Evolutionary conservation across 345 rosid species (phyloP), one percentile per base, ranked within the genome.

Genomic region (Excoecaria cochinchinensis): DNA sequence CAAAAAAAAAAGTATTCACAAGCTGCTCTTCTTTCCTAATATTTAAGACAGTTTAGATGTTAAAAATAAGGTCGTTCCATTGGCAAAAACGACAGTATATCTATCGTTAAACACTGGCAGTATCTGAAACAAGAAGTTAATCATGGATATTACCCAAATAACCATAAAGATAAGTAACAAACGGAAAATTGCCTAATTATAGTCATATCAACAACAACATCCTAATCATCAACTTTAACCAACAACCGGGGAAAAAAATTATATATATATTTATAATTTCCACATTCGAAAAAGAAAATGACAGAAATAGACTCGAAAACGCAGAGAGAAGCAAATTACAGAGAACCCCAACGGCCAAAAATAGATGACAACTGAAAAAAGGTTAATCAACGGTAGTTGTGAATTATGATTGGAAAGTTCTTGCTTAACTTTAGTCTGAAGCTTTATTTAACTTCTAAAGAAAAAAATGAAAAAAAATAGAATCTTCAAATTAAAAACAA

Each of bases 41-140:
- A 78, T 68, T 83, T 70, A 83, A 71, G 78, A 82, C 69, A 72
- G 79, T 72, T 79, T 69, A 82, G 69, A 78, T 53, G 87, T 83
- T 74, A 84, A 81, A 82, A 78, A 48, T 78, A 79, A 81, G 74
- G 86, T 80, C 72, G 86, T 76, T 84, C 82, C 75, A 81, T 70
- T 82, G 71, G 77, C 79, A 84, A 79, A 75, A 77, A 69, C 59
- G 87, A 78, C 57, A 74, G 62, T 47, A 64, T 39, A 67, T 59
- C 69, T 73, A 72, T 72, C 73, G 82, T 58, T 63, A 69, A 44
- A 76, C 65, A 59, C 66, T 64, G 81, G 75, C 51, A 81, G 42
- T 72, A 77, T 79, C 82, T 86, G 85, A 83, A 67, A 58, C 76
- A 82, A 86, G 85, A 86, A 80, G 84, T 80, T 57, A 85, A 86